Base-by-base conservation (phyloP, 78 protist genomes). In the Dictyostelium purpureum region DNA sequence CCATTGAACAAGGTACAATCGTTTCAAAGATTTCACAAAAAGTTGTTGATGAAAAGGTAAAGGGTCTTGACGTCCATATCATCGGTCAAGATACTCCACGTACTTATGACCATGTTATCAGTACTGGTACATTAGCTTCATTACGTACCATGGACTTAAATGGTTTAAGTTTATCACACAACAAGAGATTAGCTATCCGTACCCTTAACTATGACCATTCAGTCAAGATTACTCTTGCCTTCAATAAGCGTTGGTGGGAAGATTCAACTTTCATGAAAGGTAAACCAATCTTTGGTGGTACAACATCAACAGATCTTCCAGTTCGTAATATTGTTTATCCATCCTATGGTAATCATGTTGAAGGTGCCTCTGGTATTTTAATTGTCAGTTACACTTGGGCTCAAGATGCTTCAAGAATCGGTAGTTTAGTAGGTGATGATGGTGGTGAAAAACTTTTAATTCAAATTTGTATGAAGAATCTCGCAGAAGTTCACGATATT, bases 181-280 rank as follows among this genome's bases (percentile, higher is more conserved):
- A 78, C 40, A 31, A 56, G 33, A 37, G 33, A 18, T 37, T 21
- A 11, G 87, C 75, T 2, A 40, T 40, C 69, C 87, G 87, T 63
- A 16, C 74, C 0, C 74, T 78, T 10, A 24, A 61, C 18, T 78
- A 78, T 21, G 69, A 33, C 18, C 57, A 26, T 21, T 38, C 87
- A 0, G 24, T 56, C 18, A 78, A 78, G 49, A 24, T 78, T 42
- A 74, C 75, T 7, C 38, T 78, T 40, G 6, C 21, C 26, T 78
- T 78, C 49, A 40, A 24, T n/a, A 26, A 24, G 10, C 71, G 87
- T 61, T 78, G 87, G 87, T 78, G 87, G 87, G 75, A 78, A 63
- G 87, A 78, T 43, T n/a, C 26, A 5, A 59, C 37, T 11, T 21
- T 78, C 18, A 78, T 78, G 87, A 78, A 61, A 28, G 87, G 87